phyloP scores from a whole-genome alignment of 2,329 filamentous ascomycete species.

The Apiospora koreana region DNA sequence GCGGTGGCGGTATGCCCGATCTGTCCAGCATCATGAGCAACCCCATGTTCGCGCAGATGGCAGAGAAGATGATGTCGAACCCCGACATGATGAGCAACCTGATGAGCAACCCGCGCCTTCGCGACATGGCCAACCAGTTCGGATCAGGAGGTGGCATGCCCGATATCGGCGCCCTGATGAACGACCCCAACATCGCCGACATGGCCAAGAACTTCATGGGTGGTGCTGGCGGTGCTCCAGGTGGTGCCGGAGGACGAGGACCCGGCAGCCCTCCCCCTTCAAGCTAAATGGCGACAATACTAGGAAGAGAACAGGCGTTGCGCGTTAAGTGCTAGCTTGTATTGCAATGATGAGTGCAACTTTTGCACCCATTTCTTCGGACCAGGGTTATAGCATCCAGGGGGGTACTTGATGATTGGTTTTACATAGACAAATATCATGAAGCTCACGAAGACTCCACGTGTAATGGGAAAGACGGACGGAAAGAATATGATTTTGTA shows the following conservation, averaged over 20 bases:
- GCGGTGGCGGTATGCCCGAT: slow-evolving; percentile 76
- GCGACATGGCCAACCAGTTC: slow-evolving; percentile 84
- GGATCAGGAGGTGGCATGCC: slow-evolving; percentile 79
- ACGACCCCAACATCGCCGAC: slow-evolving; percentile 86
- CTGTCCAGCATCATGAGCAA: slow-evolving; percentile 89
- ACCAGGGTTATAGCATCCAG: not conserved
- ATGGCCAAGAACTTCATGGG: slow-evolving; percentile 57
- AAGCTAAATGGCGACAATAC: not conserved
- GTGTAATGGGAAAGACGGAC: not conserved
- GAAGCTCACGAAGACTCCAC: not conserved
- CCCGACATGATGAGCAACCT: slow-evolving; percentile 88
- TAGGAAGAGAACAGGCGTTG: not conserved
- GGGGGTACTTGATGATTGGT: not conserved
- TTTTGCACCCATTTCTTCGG: not conserved
- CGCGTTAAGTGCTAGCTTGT: not conserved
- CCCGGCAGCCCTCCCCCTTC: slow-evolving; percentile 8
- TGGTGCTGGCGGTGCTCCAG: slow-evolving; percentile 25
- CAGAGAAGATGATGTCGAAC: slow-evolving; percentile 96
- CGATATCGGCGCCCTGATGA: slow-evolving; percentile 83
- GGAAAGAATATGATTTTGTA: not conserved
- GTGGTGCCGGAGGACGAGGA: slow-evolving; percentile 20
- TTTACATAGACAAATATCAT: slow-evolving; percentile 1
- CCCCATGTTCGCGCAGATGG: slow-evolving; percentile 98
- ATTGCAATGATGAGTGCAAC: not conserved
- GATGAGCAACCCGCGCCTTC: slow-evolving; percentile 89